A percentile compares a stretch with the other conserved stretches of the same genome.
Conservation (phyloP, 2,329 filamentous ascomycete genomes). For the Pestalotiopsis sp. region DNA sequence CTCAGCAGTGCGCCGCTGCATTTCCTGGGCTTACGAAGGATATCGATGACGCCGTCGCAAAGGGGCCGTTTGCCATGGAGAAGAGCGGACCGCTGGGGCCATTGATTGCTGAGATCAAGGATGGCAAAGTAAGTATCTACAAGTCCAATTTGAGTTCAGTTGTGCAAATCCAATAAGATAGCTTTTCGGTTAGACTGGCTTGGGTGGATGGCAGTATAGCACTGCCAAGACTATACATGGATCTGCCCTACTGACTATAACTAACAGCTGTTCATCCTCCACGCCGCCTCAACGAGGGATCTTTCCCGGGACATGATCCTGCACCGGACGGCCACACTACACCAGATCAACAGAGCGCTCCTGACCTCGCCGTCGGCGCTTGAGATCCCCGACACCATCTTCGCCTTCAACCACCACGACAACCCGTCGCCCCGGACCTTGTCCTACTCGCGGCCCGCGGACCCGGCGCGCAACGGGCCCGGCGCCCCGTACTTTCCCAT, state of each 20-base stretch:
- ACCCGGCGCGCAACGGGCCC: slow-evolving; percentile 32
- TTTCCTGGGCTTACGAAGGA: slow-evolving; percentile 52
- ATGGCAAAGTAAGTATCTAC: slow-evolving; percentile 37
- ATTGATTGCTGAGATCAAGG: slow-evolving; percentile 43
- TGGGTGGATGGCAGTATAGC: too few relatives aligned
- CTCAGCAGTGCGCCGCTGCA: slow-evolving; percentile 41
- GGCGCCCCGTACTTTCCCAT: slow-evolving; percentile 47
- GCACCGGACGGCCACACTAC: slow-evolving; percentile 53
- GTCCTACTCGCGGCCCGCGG: slow-evolving; percentile 55
- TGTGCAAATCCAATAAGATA: too few relatives aligned
- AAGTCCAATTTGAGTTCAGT: neutral
- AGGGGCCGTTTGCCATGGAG: slow-evolving; percentile 45
- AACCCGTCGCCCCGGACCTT: slow-evolving; percentile 45
- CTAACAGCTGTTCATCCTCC: slow-evolving; percentile 45
- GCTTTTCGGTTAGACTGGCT: too few relatives aligned
- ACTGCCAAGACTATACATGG: neutral
- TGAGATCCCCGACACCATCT: slow-evolving; percentile 50
- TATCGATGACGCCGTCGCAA: slow-evolving; percentile 45
- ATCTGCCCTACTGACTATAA: neutral
- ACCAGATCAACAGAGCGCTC: slow-evolving; percentile 56
- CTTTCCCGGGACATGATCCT: slow-evolving; percentile 47
- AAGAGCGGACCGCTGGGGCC: slow-evolving; percentile 40
- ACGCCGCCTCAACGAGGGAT: slow-evolving; percentile 40
- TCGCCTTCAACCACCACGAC: slow-evolving; percentile 56
- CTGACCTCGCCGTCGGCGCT: slow-evolving; percentile 46